phyloP scores from a whole-genome alignment of 192 early-diverging fungal genomes.

The Backusella macrospora region DNA sequence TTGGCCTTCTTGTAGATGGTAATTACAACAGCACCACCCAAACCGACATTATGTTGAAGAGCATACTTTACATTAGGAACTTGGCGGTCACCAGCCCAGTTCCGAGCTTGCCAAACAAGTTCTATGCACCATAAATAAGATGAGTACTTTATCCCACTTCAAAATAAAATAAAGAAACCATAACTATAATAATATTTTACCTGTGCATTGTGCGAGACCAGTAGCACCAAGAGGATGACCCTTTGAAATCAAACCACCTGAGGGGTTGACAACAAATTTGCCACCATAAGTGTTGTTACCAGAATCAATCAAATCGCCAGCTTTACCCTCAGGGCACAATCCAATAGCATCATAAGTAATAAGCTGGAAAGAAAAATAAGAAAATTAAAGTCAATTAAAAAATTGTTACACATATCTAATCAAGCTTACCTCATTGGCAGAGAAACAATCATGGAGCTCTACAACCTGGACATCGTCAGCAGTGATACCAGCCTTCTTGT shows the following conservation, averaged over 20 bases:
- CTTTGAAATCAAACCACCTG: constrained; percentile 75
- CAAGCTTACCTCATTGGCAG: constrained; percentile 63
- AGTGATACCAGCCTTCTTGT: constrained; percentile 60
- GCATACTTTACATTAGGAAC: constrained; percentile 64
- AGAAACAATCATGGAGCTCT: constrained; percentile 79
- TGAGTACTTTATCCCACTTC: neutral
- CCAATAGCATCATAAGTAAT: constrained; percentile 78
- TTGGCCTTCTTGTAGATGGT: constrained; percentile 51
- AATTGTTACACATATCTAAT: constrained; percentile 31
- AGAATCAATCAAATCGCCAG: constrained; percentile 57
- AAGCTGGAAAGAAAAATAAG: neutral
- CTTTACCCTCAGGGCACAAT: constrained; percentile 65
- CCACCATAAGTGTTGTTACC: constrained; percentile 62
- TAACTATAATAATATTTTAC: constrained; percentile 32
- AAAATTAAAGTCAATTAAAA: neutral
- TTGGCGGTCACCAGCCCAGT: constrained; percentile 69
- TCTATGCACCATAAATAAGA: constrained; percentile 24
- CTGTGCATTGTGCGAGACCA: constrained; percentile 76
- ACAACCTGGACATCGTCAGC: constrained; percentile 65
- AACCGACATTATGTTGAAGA: constrained; percentile 74
- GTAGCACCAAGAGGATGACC: constrained; percentile 79
- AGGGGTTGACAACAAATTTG: constrained; percentile 71
- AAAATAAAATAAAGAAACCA: neutral
- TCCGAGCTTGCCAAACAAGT: constrained; percentile 60
- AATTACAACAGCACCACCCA: constrained; percentile 75